Percentiles rank a stretch among this genome's conserved stretches.
phyloP scores from a whole-genome alignment of 768 basidiomycete species.

The Trametes cingulata region DNA sequence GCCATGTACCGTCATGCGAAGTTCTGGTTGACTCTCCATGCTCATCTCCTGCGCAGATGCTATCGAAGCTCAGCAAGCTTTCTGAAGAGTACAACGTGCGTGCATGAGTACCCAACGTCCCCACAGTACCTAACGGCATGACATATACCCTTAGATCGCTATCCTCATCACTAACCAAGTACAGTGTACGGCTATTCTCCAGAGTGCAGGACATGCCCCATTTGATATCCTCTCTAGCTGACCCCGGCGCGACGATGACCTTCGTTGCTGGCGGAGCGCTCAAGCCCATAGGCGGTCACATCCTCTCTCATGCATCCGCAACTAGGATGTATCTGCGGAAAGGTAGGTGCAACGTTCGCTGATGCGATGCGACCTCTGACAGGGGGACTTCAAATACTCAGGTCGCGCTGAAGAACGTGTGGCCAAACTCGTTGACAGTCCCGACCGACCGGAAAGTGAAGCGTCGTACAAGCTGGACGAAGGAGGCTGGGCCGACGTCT shows the following conservation, averaged over 20 bases:
- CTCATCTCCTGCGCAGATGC: slow-evolving; percentile 53
- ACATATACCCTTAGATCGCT: slow-evolving; percentile 57
- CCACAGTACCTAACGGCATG: slow-evolving; percentile 7
- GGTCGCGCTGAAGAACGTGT: slow-evolving; percentile 91
- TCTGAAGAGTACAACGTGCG: slow-evolving; percentile 89
- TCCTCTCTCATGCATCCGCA: slow-evolving; percentile 85
- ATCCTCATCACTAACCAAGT: slow-evolving; percentile 93
- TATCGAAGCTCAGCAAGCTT: slow-evolving; percentile 87
- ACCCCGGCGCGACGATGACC: slow-evolving; percentile 93
- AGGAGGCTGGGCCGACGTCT: slow-evolving; percentile 88
- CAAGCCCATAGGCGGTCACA: slow-evolving; percentile 90
- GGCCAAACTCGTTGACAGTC: slow-evolving; percentile 87
- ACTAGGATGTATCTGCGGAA: slow-evolving; percentile 87
- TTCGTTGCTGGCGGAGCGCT: slow-evolving; percentile 93
- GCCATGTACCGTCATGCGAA: neutral
- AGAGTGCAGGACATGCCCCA: neutral
- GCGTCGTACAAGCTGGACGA: slow-evolving; percentile 91
- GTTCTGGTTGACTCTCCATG: neutral
- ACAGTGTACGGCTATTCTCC: slow-evolving; percentile 54
- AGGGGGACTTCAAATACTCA: slow-evolving; percentile 31
- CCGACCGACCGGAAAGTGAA: slow-evolving; percentile 87
- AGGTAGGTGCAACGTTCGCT: slow-evolving; percentile 44
- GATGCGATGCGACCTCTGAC: neutral
- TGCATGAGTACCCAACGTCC: neutral
- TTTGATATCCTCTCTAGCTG: slow-evolving; percentile 49